These are phyloP conservation scores for Serendipita sp. DNA, from an alignment of 768 basidiomycete species.

Conservation along the genomic window DNA sequence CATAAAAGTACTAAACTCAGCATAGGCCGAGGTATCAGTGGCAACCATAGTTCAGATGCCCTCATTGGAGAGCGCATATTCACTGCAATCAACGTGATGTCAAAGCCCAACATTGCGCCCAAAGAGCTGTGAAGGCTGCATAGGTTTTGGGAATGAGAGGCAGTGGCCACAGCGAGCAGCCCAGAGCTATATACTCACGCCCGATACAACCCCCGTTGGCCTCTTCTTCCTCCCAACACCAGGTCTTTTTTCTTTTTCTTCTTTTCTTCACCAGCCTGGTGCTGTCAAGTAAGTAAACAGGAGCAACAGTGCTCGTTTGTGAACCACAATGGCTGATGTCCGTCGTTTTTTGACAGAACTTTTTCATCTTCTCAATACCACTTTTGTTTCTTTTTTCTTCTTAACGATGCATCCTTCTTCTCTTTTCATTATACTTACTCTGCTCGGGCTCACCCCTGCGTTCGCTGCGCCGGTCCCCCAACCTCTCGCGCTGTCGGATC, in stretches of 20 bases:
- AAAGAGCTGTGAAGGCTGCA: background rate
- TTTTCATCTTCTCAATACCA: background rate
- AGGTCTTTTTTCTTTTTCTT: background rate
- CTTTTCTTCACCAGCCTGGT: background rate
- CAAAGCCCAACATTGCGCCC: too few relatives aligned
- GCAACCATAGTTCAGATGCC: too few relatives aligned
- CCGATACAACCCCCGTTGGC: background rate
- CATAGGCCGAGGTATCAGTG: too few relatives aligned
- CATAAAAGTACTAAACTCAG: too few relatives aligned
- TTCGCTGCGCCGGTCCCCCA: background rate
- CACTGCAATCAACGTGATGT: too few relatives aligned
- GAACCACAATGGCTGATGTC: background rate
- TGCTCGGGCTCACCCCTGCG: background rate
- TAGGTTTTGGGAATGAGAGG: background rate
- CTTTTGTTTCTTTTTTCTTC: background rate
- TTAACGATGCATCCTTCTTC: background rate
- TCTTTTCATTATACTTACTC: background rate
- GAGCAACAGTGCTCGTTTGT: background rate
- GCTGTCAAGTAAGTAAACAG: background rate
- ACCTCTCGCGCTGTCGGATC: background rate
- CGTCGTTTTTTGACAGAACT: background rate
- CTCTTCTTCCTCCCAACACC: background rate
- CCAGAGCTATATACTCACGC: background rate
- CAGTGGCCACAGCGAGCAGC: too few relatives aligned
- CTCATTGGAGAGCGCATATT: too few relatives aligned